Evolutionary conservation across 345 rosid species (phyloP), one percentile per base, ranked within the genome.

Genomic region (Pistacia integerrima): DNA sequence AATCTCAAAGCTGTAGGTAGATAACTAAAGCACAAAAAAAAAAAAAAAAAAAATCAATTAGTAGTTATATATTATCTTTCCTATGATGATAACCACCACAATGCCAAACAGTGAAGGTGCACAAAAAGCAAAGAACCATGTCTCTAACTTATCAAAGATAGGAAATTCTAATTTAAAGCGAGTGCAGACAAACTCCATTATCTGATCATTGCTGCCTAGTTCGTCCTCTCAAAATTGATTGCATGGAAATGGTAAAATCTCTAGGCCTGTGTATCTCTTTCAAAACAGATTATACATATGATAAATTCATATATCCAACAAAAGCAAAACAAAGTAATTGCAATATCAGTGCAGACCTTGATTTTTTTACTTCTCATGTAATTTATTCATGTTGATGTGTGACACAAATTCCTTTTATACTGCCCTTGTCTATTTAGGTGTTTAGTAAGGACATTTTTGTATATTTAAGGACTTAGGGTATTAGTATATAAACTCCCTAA

Each of bases 211-310:
- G 64, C 77, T 88, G 81, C 97, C 98, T 0, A 93, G 95, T 82
- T 94, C 98, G 89, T 94, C 93, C 17, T 90, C 89, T 0, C 87
- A 90, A 78, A 94, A 94, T 77, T 93, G 97, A 83, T 94, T 94
- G 87, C 97, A 91, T 10, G 98, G 98, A 78, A 93, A 94, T 66
- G 95, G 95, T 76, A 90, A 69, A 79, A 94, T 90, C 86, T 93
- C 95, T 11, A 94, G 77, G 64, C 98, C 97, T 93, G 86, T 17
- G 62, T 16, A 59, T 46, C 25, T 41, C 54, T 25, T 28, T 3
- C 35, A 73, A 72, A 20, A 11, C 9, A 30, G 25, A 46, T 46
- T 16, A 14, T 33, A 25, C 75, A 17, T 11, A 38, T 14, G 25
- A 17, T 72, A 62, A 60, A 72, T 30, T 16, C 18, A 54, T 6